These are phyloP conservation scores for Babesia ovata DNA, from an alignment of 169 alveolate genomes.

Conservation along the genomic window DNA sequence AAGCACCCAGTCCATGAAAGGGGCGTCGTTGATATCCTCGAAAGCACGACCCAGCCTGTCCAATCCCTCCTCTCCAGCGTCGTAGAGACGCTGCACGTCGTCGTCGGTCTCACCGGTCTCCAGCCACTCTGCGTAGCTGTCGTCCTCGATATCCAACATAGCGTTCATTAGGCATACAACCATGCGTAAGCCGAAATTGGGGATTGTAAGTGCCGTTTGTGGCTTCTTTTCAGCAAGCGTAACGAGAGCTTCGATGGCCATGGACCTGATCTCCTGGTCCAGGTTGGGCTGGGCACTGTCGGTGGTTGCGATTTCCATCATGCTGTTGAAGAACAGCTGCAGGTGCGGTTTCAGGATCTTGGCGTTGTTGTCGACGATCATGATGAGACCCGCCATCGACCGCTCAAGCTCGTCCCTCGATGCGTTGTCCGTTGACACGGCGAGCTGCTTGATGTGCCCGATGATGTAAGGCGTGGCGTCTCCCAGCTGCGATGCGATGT, in stretches of 20 bases:
- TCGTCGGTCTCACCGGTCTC: constrained; percentile 82
- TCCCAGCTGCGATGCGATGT: constrained; percentile 61
- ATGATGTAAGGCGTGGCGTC: constrained; percentile 72
- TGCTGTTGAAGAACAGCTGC: constrained; percentile 64
- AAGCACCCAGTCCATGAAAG: constrained; percentile 77
- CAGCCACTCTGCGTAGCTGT: constrained; percentile 81
- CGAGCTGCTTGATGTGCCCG: constrained; percentile 71
- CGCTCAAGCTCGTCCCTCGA: constrained; percentile 77
- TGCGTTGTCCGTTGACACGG: constrained; percentile 63
- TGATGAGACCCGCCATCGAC: constrained; percentile 70
- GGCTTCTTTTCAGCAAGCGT: constrained; percentile 78
- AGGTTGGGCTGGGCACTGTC: constrained; percentile 66
- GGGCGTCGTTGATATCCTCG: constrained; percentile 76
- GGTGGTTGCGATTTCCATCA: constrained; percentile 68
- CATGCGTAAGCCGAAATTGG: constrained; percentile 76
- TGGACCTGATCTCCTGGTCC: constrained; percentile 71
- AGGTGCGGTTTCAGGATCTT: constrained; percentile 67
- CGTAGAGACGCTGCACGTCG: constrained; percentile 81
- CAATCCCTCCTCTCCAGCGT: constrained; percentile 84
- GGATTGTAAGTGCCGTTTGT: constrained; percentile 75
- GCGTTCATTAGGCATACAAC: constrained; percentile 72
- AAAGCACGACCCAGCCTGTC: constrained; percentile 84
- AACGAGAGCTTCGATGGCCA: constrained; percentile 78
- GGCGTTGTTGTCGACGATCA: constrained; percentile 78
- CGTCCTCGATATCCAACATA: constrained; percentile 85